Evolutionary conservation across 345 rosid species (phyloP).

Genomic region (Alliaria petiolata): DNA sequence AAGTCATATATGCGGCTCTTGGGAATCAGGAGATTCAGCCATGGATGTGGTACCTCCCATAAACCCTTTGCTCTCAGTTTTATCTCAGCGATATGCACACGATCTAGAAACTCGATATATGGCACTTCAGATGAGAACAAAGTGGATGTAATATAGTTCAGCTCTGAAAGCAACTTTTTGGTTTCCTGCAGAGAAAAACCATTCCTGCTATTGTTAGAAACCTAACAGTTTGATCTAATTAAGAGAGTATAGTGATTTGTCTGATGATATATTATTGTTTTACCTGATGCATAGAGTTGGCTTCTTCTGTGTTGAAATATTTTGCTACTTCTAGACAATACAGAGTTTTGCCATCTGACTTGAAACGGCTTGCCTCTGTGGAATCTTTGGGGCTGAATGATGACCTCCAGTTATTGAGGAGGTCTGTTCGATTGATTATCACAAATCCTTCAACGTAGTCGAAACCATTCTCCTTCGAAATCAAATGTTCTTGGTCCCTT

Average conservation of each 20-base stretch:
- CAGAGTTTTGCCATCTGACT: constrained; percentile 67
- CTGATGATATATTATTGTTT: not conserved
- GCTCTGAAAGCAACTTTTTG: constrained; percentile 50
- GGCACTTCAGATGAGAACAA: constrained; percentile 67
- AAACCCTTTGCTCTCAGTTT: constrained; percentile 70
- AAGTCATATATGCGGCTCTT: constrained; percentile 54
- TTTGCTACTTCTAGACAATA: constrained; percentile 85
- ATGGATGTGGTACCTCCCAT: constrained; percentile 98
- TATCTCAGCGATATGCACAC: constrained; percentile 68
- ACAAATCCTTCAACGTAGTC: constrained; percentile 95
- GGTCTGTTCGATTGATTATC: constrained; percentile 65
- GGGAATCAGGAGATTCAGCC: constrained; percentile 87
- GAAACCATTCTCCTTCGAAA: constrained; percentile 53
- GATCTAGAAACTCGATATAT: constrained; percentile 72
- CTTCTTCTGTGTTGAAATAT: constrained; percentile 63
- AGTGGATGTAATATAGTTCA: constrained; percentile 68
- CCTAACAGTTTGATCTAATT: not conserved
- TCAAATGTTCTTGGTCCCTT: constrained; percentile 75
- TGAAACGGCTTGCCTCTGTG: constrained; percentile 62
- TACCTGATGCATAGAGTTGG: constrained; percentile 48
- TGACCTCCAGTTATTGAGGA: constrained; percentile 79
- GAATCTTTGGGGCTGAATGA: constrained; percentile 76
- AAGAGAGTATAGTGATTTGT: not conserved
- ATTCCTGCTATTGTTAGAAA: constrained; percentile 11
- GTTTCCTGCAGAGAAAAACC: constrained; percentile 46